phyloP scores from a whole-genome alignment of 2,329 filamentous ascomycete genomes.

The Coleophoma eucalyptorum region DNA sequence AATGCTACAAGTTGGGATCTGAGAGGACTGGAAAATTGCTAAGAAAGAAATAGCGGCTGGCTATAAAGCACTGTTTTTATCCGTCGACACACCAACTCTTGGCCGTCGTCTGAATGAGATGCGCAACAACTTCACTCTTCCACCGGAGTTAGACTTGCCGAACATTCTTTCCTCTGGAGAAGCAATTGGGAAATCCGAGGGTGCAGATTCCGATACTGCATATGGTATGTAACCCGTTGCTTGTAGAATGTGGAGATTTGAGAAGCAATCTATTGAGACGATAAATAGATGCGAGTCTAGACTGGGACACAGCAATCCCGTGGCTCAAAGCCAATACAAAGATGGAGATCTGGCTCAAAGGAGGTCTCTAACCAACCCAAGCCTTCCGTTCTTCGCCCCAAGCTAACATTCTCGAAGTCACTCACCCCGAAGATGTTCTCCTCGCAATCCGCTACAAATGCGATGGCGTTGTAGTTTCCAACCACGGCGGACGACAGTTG shows the following conservation, averaged over 20 bases:
- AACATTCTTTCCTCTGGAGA: conserved; percentile 33
- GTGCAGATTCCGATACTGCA: conserved; percentile 21
- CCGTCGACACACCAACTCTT: conserved; percentile 49
- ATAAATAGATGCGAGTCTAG: conserved; percentile 31
- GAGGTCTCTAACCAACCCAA: conserved; percentile 11
- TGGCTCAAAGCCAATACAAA: conserved; percentile 43
- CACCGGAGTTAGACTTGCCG: conserved; percentile 36
- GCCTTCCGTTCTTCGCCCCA: conserved; percentile 37
- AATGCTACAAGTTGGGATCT: not conserved
- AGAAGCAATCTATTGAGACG: not conserved
- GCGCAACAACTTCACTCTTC: conserved; percentile 46
- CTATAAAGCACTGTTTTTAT: conserved; percentile 50
- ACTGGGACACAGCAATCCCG: conserved; percentile 46
- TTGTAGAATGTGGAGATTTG: not conserved
- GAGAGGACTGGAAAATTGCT: not conserved
- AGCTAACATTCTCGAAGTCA: conserved; percentile 48
- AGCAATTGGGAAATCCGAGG: conserved; percentile 12
- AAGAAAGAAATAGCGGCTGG: conserved; percentile 31
- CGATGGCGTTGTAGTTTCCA: conserved; percentile 50
- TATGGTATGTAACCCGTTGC: conserved; percentile 17
- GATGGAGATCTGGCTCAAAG: conserved; percentile 41
- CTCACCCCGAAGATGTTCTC: conserved; percentile 39
- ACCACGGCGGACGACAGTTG: conserved; percentile 52
- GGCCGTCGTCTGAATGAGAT: conserved; percentile 50
- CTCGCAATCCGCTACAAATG: conserved; percentile 37